These are phyloP conservation scores for Tricholoma saponaceum DNA, from an alignment of 768 basidiomycete species.

Conservation along the genomic window DNA sequence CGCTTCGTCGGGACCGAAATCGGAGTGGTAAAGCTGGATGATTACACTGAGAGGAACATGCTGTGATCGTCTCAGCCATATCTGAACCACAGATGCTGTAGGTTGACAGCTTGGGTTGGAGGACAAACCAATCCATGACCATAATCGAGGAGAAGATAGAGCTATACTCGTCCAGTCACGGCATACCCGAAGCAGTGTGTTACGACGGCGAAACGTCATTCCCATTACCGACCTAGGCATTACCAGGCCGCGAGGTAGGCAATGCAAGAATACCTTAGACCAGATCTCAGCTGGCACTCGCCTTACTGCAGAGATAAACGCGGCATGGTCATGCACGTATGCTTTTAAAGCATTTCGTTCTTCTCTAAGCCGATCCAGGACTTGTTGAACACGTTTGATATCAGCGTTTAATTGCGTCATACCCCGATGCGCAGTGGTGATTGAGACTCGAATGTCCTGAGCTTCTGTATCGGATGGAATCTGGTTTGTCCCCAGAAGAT, in stretches of 20 bases:
- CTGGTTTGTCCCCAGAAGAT: not conserved
- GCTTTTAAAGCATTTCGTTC: not conserved
- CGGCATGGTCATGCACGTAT: not conserved
- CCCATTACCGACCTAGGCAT: no score
- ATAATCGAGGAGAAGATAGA: not conserved
- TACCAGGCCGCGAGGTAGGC: no score
- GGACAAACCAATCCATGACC: not conserved
- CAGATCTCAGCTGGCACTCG: not conserved
- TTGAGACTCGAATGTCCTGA: not conserved
- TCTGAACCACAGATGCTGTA: not conserved
- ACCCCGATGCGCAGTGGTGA: not conserved
- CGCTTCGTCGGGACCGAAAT: not conserved
- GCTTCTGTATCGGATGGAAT: not conserved
- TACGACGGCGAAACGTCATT: no score
- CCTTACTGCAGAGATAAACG: not conserved
- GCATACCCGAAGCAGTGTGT: not conserved
- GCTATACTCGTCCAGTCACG: not conserved
- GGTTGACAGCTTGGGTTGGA: not conserved
- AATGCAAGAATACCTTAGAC: not conserved
- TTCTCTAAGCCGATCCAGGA: not conserved
- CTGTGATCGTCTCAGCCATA: not conserved
- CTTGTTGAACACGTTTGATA: not conserved
- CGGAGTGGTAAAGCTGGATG: no score
- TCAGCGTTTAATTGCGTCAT: not conserved
- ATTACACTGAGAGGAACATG: not conserved